Percentiles rank a stretch among this genome's conserved stretches.
phyloP scores from a whole-genome alignment of 164 flowering plant genomes.

The Piper longum region DNA sequence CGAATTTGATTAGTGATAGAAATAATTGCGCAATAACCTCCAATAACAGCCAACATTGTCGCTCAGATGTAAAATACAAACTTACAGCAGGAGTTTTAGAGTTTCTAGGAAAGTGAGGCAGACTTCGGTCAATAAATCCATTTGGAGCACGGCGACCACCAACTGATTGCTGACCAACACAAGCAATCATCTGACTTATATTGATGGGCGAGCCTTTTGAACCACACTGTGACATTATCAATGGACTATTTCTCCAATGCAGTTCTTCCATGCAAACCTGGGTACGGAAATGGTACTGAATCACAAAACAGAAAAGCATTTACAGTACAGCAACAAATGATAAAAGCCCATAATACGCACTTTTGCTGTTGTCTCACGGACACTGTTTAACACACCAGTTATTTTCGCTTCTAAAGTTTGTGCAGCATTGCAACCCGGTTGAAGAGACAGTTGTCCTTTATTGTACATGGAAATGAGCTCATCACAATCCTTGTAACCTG shows the following conservation, averaged over 20 bases:
- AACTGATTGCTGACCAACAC: constrained; percentile 96
- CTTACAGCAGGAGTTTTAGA: constrained; percentile 77
- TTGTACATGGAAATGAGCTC: constrained; percentile 33
- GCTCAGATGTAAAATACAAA: neutral
- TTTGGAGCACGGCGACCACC: constrained; percentile 89
- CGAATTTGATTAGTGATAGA: neutral
- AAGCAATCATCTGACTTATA: constrained; percentile 94
- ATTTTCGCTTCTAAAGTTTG: constrained; percentile 74
- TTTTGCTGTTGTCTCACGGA: constrained; percentile 54
- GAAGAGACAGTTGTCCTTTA: constrained; percentile 43
- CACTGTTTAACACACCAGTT: constrained; percentile 39
- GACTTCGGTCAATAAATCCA: constrained; percentile 89
- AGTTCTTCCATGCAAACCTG: constrained; percentile 65
- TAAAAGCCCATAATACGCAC: constrained; percentile 17
- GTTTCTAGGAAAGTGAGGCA: constrained; percentile 78
- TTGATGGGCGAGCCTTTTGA: constrained; percentile 94
- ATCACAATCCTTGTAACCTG: constrained; percentile 48
- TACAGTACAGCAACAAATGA: neutral
- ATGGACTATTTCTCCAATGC: constrained; percentile 93
- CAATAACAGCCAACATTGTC: neutral
- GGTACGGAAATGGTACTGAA: neutral
- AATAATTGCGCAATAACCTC: neutral
- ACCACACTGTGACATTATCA: constrained; percentile 97
- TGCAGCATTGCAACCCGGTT: constrained; percentile 82
- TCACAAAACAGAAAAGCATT: neutral